A percentile compares a stretch with the other conserved stretches of the same genome.
These are phyloP conservation scores for Corchorus olitorius DNA, from an alignment of 345 rosid species.

Conservation along the genomic window DNA sequence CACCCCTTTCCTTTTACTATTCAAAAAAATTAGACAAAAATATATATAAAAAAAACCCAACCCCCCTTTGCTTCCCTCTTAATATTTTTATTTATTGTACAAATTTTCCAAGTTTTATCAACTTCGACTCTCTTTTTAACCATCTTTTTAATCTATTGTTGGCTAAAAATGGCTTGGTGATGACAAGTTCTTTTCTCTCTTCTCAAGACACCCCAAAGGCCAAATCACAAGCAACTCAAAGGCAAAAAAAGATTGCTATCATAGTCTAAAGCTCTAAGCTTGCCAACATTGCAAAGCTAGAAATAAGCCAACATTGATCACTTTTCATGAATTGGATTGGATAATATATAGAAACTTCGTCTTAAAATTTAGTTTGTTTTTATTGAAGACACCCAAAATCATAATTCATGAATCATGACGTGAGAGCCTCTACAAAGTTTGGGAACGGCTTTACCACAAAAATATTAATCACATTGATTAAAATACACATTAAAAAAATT, in stretches of 20 bases:
- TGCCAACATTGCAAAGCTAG: neutral
- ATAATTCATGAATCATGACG: neutral
- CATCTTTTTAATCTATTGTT: neutral
- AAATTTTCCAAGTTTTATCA: conserved; percentile 1
- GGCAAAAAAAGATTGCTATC: neutral
- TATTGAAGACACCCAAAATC: neutral
- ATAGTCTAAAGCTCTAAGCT: neutral
- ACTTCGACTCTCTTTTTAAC: conserved; percentile 13
- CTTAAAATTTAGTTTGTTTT: neutral
- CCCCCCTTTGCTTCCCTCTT: conserved; percentile 25
- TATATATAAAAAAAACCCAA: neutral
- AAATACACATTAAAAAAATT: neutral
- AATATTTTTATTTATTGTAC: neutral
- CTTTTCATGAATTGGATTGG: neutral
- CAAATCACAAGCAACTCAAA: conserved; percentile 23
- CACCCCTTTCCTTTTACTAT: neutral
- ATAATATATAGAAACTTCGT: neutral
- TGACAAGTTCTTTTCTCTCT: conserved; percentile 38
- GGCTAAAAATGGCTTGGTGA: conserved; percentile 20
- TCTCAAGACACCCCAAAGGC: conserved; percentile 35
- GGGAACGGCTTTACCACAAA: neutral
- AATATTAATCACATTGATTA: neutral
- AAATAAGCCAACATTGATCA: neutral
- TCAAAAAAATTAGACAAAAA: neutral
- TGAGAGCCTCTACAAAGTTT: neutral